Percentiles rank a stretch among this genome's conserved stretches.
Evolutionary conservation across 768 basidiomycete genomes (phyloP).

Genomic region (Panus rudis): DNA sequence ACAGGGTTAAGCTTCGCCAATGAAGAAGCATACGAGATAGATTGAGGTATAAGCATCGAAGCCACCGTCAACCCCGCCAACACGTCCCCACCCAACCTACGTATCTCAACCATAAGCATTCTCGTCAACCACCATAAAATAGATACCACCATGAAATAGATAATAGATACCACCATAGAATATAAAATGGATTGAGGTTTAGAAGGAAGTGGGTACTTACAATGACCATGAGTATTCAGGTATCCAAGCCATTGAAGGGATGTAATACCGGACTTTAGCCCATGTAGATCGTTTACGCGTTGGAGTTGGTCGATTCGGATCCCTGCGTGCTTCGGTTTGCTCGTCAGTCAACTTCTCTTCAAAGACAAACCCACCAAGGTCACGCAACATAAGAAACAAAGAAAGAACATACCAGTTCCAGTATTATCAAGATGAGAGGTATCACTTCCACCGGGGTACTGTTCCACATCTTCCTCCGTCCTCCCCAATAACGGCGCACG

Average conservation of each 20-base stretch:
- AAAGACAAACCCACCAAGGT: background rate
- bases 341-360: background rate
- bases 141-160: too few relatives aligned
- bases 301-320: background rate
- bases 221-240: constrained; percentile 64
- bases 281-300: constrained; percentile 17
- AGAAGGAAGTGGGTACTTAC: constrained; percentile 48
- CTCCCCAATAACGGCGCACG: constrained; percentile 7
- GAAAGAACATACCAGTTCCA: background rate
- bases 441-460: background rate
- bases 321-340: background rate
- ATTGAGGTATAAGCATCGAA: constrained; percentile 78
- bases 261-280: constrained; percentile 60
- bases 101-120: background rate
- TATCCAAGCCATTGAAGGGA: constrained; percentile 75
- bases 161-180: background rate
- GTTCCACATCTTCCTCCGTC: constrained; percentile 4
- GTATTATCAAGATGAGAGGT: background rate
- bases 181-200: background rate
- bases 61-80: constrained; percentile 83
- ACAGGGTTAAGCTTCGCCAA: constrained; percentile 81
- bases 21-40: constrained; percentile 87
- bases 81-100: constrained; percentile 61
- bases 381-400: background rate
- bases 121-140: background rate